Evolutionary conservation across 2,329 filamentous ascomycete species (phyloP).

Genomic region (Fusarium begoniae): DNA sequence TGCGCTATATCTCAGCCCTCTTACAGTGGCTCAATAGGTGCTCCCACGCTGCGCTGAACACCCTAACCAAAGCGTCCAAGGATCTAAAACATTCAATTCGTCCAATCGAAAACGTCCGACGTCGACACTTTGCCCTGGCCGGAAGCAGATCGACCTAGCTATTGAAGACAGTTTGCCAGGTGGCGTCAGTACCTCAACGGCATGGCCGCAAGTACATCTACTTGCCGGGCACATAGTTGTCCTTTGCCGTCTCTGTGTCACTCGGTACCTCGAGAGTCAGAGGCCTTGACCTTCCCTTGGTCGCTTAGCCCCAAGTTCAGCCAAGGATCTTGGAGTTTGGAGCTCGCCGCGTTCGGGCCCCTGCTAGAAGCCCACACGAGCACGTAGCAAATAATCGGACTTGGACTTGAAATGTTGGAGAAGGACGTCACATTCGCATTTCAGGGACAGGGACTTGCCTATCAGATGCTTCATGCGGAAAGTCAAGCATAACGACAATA

Average conservation of each 20-base stretch:
- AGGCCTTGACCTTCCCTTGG: constrained; percentile 27
- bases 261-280: constrained; percentile 21
- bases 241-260: constrained; percentile 28
- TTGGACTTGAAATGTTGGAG: constrained; percentile 29
- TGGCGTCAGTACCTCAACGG: constrained; percentile 34
- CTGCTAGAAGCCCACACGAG: constrained; percentile 38
- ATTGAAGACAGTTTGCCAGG: constrained; percentile 30
- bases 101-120: constrained; percentile 36
- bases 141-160: constrained; percentile 39
- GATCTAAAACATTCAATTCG: constrained; percentile 14
- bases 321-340: constrained; percentile 31
- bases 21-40: constrained; percentile 33
- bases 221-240: constrained; percentile 6
- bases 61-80: not conserved
- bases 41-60: not conserved
- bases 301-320: constrained; percentile 32
- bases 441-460: constrained; percentile 19
- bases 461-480: constrained; percentile 28
- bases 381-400: constrained; percentile 37
- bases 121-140: constrained; percentile 36
- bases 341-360: constrained; percentile 34
- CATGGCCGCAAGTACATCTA: constrained; percentile 33
- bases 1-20: constrained; percentile 28
- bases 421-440: constrained; percentile 32
- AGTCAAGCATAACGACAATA: constrained; percentile 10